A percentile compares a stretch with the other conserved stretches of the same genome.
Evolutionary conservation across 2,329 filamentous ascomycete species (phyloP).

Genomic region (Elsinoe australis): DNA sequence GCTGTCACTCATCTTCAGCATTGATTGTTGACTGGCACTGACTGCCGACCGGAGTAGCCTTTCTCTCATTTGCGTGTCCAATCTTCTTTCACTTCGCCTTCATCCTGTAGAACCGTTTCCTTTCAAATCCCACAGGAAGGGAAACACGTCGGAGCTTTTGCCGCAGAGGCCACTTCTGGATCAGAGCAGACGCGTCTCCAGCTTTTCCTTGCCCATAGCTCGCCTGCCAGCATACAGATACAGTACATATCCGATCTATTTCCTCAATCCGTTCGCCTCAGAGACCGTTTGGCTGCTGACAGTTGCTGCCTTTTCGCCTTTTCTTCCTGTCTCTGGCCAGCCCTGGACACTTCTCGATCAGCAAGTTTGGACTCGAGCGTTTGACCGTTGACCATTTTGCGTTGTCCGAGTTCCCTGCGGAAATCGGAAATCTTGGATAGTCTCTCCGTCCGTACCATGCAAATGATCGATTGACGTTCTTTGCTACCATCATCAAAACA

Average conservation of each 20-base stretch:
- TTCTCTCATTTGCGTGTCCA: not conserved
- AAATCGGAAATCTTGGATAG: not conserved
- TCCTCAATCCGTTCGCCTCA: constrained; percentile 3
- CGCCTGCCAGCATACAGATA: not conserved
- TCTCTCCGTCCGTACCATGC: too few relatives aligned
- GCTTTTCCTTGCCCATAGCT: not conserved
- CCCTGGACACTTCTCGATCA: not conserved
- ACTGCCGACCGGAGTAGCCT: too few relatives aligned
- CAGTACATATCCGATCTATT: constrained; percentile 10
- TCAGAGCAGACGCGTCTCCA: constrained; percentile 3
- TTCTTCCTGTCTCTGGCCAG: constrained; percentile 2
- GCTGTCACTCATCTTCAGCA: not conserved
- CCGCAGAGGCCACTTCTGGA: not conserved
- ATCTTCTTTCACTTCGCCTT: not conserved
- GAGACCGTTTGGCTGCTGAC: constrained; percentile 11
- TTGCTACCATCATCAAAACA: not conserved
- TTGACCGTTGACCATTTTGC: constrained; percentile 8
- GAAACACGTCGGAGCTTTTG: not conserved
- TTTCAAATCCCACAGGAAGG: constrained; percentile 15
- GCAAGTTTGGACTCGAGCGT: constrained; percentile 13
- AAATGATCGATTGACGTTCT: not conserved
- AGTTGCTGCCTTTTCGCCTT: constrained; percentile 13
- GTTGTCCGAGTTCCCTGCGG: constrained; percentile 11
- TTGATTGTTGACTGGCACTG: constrained; percentile 1
- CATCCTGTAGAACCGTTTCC: constrained; percentile 12